Base-by-base conservation (phyloP, 23 red algal species). In the Porphyridium purpureum region DNA sequence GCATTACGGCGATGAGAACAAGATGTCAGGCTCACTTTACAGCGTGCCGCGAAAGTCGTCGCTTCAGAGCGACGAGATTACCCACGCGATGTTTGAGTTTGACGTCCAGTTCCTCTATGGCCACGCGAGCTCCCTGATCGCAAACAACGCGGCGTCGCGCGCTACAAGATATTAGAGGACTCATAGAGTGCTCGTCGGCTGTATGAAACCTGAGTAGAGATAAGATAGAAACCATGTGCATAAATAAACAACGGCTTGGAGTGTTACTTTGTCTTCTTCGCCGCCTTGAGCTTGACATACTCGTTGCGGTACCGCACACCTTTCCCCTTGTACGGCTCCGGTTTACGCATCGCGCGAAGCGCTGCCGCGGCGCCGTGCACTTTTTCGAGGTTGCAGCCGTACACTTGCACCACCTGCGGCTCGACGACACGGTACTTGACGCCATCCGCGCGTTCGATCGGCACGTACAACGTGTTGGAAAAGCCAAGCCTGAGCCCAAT, bases 261-360 rank as follows among this genome's bases (percentile, higher is more conserved):
- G 32, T 55, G n/a, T n/a, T n/a, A n/a, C n/a, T n/a, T n/a, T n/a
- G n/a, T n/a, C 42, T 83, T 83, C 33, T 67, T 71, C 29, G 56
- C 51, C 35, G 55, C 67, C 57, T 87, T 87, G 26, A 61, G 31
- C 31, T 62, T 9, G 2, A 87, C 60, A n/a, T 49, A 51, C 61
- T 87, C 81, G 31, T 53, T 48, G 31, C 66, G 55, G 66, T 87
- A 87, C 15, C 81, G 52, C 15, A 87, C 52, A 11, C 81, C 81
- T 53, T 87, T 87, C n/a, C 68, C 68, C 59, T 87, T 87, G 54
- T 87, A 87, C 6, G 81, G 69, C 33, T 87, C 81, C 15, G 81
- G 67, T 1, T 69, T 69, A 9, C 81, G 35, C 14, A 52, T 50
- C 29, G 55, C 33, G 6, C 81, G 81, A 8, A 87, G 51, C 24